Evolutionary conservation across 2,329 filamentous ascomycete genomes (phyloP), one percentile per base, ranked within the genome.

Genomic region (Colletotrichum siamense): DNA sequence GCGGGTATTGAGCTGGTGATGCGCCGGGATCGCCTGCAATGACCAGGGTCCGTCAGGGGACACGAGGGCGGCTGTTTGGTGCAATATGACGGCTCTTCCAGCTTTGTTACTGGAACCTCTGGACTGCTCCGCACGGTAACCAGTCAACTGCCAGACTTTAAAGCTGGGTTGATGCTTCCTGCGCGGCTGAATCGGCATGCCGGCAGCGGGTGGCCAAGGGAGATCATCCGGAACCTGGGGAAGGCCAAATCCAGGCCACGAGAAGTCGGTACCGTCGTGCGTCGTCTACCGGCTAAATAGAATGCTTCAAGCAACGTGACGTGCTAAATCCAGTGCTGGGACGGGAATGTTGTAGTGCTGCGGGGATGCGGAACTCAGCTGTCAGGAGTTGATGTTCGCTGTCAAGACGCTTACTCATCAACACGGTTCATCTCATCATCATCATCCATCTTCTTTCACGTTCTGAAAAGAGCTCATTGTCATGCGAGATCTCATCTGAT

Each of bases 281-380:
- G 13, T n/a, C 28, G 52, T 57, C 10, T 69, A 49, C 57, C 16
- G 73, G 73, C 69, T 76, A 76, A 76, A 76, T 73, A 32, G 6
- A 34, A 24, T 36, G 34, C 63, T 28, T 28, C 28, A 28, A 28
- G 52, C 22, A 30, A 24, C 59, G 22, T 64, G 73, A 73, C 63
- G 68, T 34, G 63, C 63, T 63, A n/a, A 57, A 28, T 55, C 24
- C 9, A 16, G 16, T 26, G 32, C 32, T 64, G 49, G 39, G 30
- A 49, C 24, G 13, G 12, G 49, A n/a, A 55, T 30, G 22, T 66
- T 57, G 16, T 28, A 26, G 55, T 26, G 55, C 44, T 49, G 44
- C 44, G 44, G 44, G 44, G 44, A 49, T 10, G 44, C 44, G 44
- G 44, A 49, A 49, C 44, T 49, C 44, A 49, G 44, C 44, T 22